Base-by-base conservation (phyloP, 2,329 filamentous ascomycete species). In the Hirsutella minnesotensis region DNA sequence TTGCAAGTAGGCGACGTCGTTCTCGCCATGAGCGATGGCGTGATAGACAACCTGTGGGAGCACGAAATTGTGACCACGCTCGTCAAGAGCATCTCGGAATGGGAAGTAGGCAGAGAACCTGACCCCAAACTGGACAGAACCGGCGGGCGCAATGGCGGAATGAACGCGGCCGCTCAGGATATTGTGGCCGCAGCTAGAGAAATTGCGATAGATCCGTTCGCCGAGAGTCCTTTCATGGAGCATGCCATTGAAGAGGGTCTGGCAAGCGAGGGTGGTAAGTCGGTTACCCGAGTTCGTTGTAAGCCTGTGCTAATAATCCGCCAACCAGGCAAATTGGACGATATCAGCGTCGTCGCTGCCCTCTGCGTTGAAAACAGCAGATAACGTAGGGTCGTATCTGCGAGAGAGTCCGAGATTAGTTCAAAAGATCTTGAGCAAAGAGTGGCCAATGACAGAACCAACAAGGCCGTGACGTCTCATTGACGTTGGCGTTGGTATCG, bases 141-240 rank as follows among this genome's bases (percentile, higher is more conserved):
- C 20, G 69, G 73, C 35, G 73, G 77, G 40, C 72, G 77, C 31
- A 79, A 79, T 37, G 82, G 84, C 16, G 81, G 81, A 9, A 94
- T 95, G 86, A 74, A 77, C 18, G 86, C 78, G 53, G 83, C 88
- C 18, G 90, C 90, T 1, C 72, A 87, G 49, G 81, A 92, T 55
- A 67, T 98, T 19, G 80, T 95, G 54, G 81, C 85, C 52, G 85
- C 87, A 3, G 90, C 92, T 10, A 81, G 83, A 56, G 71, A 68
- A 39, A 83, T 96, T 56, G 92, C 92, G 5, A 75, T 84, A 49
- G 90, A 98, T 67, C 89, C 90, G 1, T 96, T 90, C 64, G 89
- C 92, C 0, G 89, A 95, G 63, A 95, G 87, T 53, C 92, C 92
- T 1, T 98, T 90, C 56, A 98, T 98, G 92, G 92, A 96, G 62